Conservation (phyloP, 805 yeast species). For the Candida manassasensis region DNA sequence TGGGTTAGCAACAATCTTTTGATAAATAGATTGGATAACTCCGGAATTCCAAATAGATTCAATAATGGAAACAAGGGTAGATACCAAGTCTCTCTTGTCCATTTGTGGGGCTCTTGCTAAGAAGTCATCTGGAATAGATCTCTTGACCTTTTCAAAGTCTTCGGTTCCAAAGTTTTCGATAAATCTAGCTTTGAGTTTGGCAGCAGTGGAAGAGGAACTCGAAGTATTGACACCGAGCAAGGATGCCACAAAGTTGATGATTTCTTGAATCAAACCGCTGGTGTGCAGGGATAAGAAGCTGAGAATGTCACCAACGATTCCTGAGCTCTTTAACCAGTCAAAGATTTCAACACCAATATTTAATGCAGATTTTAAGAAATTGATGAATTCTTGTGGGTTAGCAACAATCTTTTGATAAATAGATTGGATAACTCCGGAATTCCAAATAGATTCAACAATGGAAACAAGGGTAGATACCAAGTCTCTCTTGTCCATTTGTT, state of each 20-base stretch:
- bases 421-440: conserved; percentile 25
- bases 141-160: conserved; percentile 3
- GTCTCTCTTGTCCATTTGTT: conserved; percentile 34
- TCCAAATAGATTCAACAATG: conserved; percentile 22
- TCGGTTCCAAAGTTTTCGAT: conserved; percentile 1
- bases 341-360: conserved; percentile 36
- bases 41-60: conserved; percentile 31
- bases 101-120: conserved; percentile 21
- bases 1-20: conserved; percentile 36
- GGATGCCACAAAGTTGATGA: conserved; percentile 27
- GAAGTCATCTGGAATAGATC: conserved; percentile 3
- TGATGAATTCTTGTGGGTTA: too few relatives aligned
- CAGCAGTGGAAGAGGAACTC: conserved; percentile 1
- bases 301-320: conserved; percentile 31
- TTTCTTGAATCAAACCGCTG: conserved; percentile 29
- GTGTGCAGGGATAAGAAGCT: too few relatives aligned
- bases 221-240: conserved; percentile 24
- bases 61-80: conserved; percentile 24
- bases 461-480: conserved; percentile 28
- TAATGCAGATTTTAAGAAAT: too few relatives aligned
- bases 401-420: conserved; percentile 30
- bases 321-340: too few relatives aligned
- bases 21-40: conserved; percentile 23
- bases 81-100: conserved; percentile 33
- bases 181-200: conserved; percentile 8